Evolutionary conservation across 1,139 yeast genomes (phyloP), one percentile per base, ranked within the genome.

Genomic region (Geotrichum klebahnii): DNA sequence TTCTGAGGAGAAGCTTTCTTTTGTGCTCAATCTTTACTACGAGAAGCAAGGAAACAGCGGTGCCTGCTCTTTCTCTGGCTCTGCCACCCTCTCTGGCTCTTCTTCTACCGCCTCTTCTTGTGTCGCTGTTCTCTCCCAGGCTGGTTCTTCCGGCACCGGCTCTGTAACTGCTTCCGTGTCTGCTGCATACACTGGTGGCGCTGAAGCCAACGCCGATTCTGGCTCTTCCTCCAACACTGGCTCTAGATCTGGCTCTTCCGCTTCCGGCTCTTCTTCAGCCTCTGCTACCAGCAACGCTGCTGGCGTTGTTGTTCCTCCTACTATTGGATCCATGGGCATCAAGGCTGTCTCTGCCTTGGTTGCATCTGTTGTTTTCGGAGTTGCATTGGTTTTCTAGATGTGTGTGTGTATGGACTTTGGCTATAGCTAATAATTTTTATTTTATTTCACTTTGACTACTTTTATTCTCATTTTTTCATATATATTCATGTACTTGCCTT

Each of bases 41-140:
- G 58, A 64, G 55, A 68, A 67, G 36, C 70, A 79, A 54, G 71
- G 69, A 56, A 64, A 62, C 53, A 55, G 57, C 53, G 62, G 71
- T 44, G 83, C 82, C 49, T 81, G 87, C 72, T 73, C 73, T 67
- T 81, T 80, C 68, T 59, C 60, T 54, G 86, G 86, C 48, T 71
- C 79, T 48, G 84, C 82, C 50, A 58, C 79, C 26, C 48, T 75
- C 37, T 68, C 69, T 55, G 61, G 69, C 49, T 75, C 77, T 47
- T 69, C 76, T 31, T 68, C 83, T 51, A 82, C 84, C 55, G 76
- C 79, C 42, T 72, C 80, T 44, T 73, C 81, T 70, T 62, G 80
- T 69, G 61, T 69, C 44, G 63, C 71, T 26, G 67, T 65, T 51
- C 59, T 73, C 51, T 59, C 59, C 17, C 46, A 56, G 44, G 64